Base-by-base conservation (phyloP, 345 rosid species). In the thale cress (Arabidopsis thaliana) region DNA sequence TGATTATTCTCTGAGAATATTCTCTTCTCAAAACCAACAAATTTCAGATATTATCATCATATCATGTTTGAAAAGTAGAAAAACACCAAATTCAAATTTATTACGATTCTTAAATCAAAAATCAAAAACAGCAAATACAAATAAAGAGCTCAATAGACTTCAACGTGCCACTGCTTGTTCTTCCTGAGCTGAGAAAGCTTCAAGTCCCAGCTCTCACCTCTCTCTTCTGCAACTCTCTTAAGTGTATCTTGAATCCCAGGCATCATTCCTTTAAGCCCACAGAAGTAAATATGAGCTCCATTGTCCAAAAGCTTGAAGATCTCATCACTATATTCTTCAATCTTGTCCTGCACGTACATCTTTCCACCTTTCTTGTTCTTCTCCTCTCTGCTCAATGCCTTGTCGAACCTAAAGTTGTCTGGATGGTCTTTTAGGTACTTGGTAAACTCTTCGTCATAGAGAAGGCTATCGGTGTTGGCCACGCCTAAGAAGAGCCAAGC, bases 161-260 rank as follows among this genome's bases (percentile, higher is more conserved):
- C 99, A 4, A 95, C 99, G 62, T 95, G 99, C 99, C 99, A 95
- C 77, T 95, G 99, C 77, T 92, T 95, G 76, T 90, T 95, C 93
- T 90, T 95, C 82, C 90, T 95, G 6, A 95, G 97, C 69, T 85
- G 96, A n/a, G 93, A 84, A 60, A 95, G 99, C 88, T 90, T 95
- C 87, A 77, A 79, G 2, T 92, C 97, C 99, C 99, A 92, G 79
- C 76, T 92, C 81, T 87, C 90, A 46, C 98, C 98, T 87, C 96
- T 92, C 81, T 85, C 83, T 65, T 89, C 97, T 0, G 99, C 97
- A 20, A 95, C 99, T 78, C 86, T 89, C 86, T 83, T 90, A 64
- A 95, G 83, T 1, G 98, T 95, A 22, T 87, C 94, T 74, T 95
- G 99, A 52, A 95, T 95, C 69, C 99, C 99, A 0, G 99, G 99